Percentiles rank a stretch among this genome's conserved stretches.
These are phyloP conservation scores for Scedosporium aurantiacum DNA, from an alignment of 2,329 filamentous ascomycete genomes.

Conservation along the genomic window DNA sequence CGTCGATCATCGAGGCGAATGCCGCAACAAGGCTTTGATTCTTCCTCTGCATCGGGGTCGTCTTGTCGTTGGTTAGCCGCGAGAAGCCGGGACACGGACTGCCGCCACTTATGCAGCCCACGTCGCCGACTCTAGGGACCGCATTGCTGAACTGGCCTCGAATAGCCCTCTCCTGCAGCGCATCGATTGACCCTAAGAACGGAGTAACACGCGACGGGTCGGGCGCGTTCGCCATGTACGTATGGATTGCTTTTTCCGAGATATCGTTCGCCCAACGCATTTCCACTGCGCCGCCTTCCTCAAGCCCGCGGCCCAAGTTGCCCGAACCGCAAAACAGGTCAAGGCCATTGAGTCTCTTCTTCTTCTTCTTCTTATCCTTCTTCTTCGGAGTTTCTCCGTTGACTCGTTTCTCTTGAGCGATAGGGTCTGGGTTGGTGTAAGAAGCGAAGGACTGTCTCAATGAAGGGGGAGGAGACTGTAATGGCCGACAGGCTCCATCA, in stretches of 20 bases:
- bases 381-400: not conserved
- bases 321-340: slow-evolving; percentile 72
- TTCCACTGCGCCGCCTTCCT: slow-evolving; percentile 55
- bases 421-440: not conserved
- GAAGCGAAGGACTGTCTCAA: slow-evolving; percentile 49
- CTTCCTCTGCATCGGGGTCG: slow-evolving; percentile 43
- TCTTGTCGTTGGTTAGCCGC: slow-evolving; percentile 44
- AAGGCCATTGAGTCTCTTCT: slow-evolving; percentile 42
- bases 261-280: slow-evolving; percentile 62
- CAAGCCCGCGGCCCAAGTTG: slow-evolving; percentile 64
- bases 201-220: slow-evolving; percentile 31
- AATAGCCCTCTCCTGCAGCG: slow-evolving; percentile 47
- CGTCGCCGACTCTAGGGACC: slow-evolving; percentile 48
- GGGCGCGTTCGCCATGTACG: slow-evolving; percentile 56
- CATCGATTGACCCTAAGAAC: slow-evolving; percentile 63
- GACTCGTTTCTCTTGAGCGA: too few species aligned
- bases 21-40: slow-evolving; percentile 71
- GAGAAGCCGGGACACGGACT: slow-evolving; percentile 74
- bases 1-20: slow-evolving; percentile 62
- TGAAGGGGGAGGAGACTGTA: slow-evolving; percentile 21
- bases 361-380: not conserved
- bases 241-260: slow-evolving; percentile 52
- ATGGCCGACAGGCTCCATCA: slow-evolving; percentile 20
- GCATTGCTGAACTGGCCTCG: slow-evolving; percentile 31
- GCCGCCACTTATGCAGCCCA: slow-evolving; percentile 61